These are phyloP conservation scores for Fragosphaeria purpurea DNA, from an alignment of 2,329 filamentous ascomycete species.

Conservation along the genomic window DNA sequence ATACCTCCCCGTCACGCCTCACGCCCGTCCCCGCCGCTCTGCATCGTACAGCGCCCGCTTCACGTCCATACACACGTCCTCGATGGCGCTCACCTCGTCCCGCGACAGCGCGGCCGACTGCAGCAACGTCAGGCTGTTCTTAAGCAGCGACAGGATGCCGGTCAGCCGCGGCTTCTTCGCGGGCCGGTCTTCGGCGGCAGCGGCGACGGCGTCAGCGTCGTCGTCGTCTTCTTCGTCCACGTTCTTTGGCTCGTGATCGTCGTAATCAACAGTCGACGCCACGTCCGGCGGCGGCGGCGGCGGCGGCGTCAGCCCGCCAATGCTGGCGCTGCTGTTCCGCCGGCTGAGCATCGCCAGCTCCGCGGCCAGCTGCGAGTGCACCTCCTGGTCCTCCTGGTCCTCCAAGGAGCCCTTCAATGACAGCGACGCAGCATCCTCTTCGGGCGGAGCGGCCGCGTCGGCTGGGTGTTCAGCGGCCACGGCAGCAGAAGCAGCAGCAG, in stretches of 20 bases:
- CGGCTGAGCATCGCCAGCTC: constrained; percentile 13
- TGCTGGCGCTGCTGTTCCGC: constrained; percentile 5
- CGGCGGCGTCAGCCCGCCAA: background rate
- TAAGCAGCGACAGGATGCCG: constrained; percentile 44
- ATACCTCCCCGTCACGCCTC: no score
- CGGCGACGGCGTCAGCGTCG: background rate
- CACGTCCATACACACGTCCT: constrained; percentile 72
- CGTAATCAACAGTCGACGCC: background rate
- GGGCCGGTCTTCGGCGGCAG: constrained; percentile 4
- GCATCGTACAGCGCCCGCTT: constrained; percentile 65
- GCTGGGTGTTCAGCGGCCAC: no score
- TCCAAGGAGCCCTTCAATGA: background rate
- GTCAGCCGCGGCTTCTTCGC: constrained; percentile 26
- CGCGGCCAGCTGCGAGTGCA: constrained; percentile 20
- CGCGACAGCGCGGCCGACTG: constrained; percentile 49
- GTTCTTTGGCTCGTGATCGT: background rate
- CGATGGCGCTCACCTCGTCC: constrained; percentile 58
- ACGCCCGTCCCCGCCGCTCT: constrained; percentile 43
- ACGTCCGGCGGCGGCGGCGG: background rate
- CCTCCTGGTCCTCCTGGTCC: constrained; percentile 15
- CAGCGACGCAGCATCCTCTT: background rate
- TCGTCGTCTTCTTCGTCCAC: background rate
- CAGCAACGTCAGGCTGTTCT: constrained; percentile 48
- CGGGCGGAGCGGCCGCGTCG: background rate
- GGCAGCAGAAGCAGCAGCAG: no score